Evolutionary conservation across 2,329 filamentous ascomycete species (phyloP).

Genomic region (Cordyceps fumosorosea): DNA sequence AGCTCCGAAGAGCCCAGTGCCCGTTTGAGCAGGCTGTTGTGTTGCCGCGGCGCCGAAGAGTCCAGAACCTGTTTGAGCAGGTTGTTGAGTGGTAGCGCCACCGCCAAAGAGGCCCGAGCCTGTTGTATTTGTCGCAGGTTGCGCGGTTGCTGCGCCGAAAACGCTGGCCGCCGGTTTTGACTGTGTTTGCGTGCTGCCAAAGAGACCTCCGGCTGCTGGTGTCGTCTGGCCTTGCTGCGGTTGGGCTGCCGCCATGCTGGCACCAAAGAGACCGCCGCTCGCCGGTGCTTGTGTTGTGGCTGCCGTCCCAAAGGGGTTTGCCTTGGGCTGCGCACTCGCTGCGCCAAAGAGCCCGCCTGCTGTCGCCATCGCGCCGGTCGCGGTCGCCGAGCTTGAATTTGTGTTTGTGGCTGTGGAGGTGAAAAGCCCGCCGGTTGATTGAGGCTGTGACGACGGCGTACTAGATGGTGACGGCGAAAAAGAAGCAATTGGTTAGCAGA

Average conservation of each 20-base stretch:
- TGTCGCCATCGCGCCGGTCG: slow-evolving; percentile 27
- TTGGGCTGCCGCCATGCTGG: slow-evolving; percentile 17
- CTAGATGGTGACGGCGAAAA: slow-evolving; percentile 17
- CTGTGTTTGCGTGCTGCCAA: slow-evolving; percentile 18
- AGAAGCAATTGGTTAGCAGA: background rate
- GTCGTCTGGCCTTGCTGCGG: slow-evolving; percentile 20
- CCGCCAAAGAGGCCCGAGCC: slow-evolving; percentile 23
- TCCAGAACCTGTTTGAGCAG: slow-evolving; percentile 19
- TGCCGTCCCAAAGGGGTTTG: slow-evolving; percentile 26
- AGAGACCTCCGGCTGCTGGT: slow-evolving; percentile 18
- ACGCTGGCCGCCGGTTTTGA: slow-evolving; percentile 20
- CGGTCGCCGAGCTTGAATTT: slow-evolving; percentile 20
- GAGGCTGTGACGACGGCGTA: slow-evolving; percentile 24
- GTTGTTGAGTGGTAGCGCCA: background rate
- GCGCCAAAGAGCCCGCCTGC: slow-evolving; percentile 32
- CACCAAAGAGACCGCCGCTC: slow-evolving; percentile 23
- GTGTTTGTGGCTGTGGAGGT: slow-evolving; percentile 25
- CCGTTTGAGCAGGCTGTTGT: slow-evolving; percentile 17
- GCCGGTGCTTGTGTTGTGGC: slow-evolving; percentile 18
- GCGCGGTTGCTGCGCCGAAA: slow-evolving; percentile 18
- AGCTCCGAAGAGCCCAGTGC: slow-evolving; percentile 27
- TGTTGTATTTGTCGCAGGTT: slow-evolving; percentile 19
- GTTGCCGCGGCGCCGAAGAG: slow-evolving; percentile 20
- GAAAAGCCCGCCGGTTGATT: slow-evolving; percentile 31
- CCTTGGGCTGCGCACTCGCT: slow-evolving; percentile 19